Evolutionary conservation across 768 basidiomycete species (phyloP), one percentile per base, ranked within the genome.

Genomic region (Rhizopogon rudus): DNA sequence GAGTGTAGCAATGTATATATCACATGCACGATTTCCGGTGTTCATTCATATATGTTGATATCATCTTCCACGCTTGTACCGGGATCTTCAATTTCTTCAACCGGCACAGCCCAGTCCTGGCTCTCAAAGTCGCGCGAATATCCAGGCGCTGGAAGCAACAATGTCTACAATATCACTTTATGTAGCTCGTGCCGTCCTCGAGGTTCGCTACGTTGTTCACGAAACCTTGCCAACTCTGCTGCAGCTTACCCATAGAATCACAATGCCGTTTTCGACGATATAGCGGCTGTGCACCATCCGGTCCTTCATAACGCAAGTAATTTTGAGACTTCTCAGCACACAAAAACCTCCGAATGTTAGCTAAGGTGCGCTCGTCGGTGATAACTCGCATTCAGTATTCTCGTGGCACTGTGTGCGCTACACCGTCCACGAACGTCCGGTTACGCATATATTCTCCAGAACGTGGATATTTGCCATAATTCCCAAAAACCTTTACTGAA

Each of bases 301-400:
- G 46, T 33, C 45, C 45, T 48, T n/a, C 9, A 12, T 37, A 37
- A 49, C 48, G 48, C 48, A 37, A 35, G 20, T 35, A 49, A 48
- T 33, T 49, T 35, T 35, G 7, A 49, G 22, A 37, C 22, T 37
- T 16, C 48, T 33, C 37, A 49, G 22, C 9, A 16, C 14, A 13
- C 13, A 10, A 37, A 37, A 16, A 3, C 33, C 48, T 37, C 35
- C 48, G 35, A 49, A 37, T 25, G 13, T 48, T 31, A 46, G 10
- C 44, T 45, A n/a, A 17, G n/a, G 8, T 46, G 45, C 46, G 46
- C 46, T 49, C 48, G 48, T 37, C 48, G 48, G 48, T 35, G 48
- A 49, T 49, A 49, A 37, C 14, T 33, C 6, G 4, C 20, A 35
- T 46, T 25, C 5, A 13, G 20, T 35, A 7, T 37, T 16, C 35